Conservation (phyloP, 805 yeast genomes). For the Metschnikowia similis region DNA sequence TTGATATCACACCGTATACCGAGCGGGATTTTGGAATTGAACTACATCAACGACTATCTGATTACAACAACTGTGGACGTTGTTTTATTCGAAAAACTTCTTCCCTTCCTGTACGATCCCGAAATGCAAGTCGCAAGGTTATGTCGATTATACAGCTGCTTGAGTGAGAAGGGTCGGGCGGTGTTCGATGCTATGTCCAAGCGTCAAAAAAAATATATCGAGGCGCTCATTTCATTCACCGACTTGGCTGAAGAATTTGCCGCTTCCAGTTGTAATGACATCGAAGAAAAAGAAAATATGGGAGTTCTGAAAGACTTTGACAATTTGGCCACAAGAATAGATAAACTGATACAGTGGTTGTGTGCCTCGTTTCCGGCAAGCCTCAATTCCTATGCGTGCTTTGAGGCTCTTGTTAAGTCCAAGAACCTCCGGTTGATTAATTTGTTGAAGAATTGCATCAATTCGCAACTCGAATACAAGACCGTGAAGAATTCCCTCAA, state of each 20-base stretch:
- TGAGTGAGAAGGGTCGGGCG: constrained; percentile 55
- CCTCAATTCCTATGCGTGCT: constrained; percentile 43
- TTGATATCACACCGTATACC: constrained; percentile 53
- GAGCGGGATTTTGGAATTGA: constrained; percentile 54
- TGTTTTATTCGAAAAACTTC: constrained; percentile 52
- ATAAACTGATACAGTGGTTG: constrained; percentile 61
- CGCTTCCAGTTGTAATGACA: constrained; percentile 15
- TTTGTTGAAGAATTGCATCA: constrained; percentile 50
- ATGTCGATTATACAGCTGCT: constrained; percentile 41
- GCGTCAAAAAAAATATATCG: constrained; percentile 60
- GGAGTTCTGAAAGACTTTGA: constrained; percentile 2
- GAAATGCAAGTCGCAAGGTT: constrained; percentile 50
- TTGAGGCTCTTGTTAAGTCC: constrained; percentile 49
- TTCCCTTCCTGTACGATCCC: constrained; percentile 49
- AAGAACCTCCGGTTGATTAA: constrained; percentile 58
- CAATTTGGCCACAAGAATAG: constrained; percentile 33
- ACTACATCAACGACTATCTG: constrained; percentile 67
- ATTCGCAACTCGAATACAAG: constrained; percentile 55
- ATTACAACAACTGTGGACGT: constrained; percentile 66
- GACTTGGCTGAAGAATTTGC: constrained; percentile 44
- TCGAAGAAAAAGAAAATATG: constrained; percentile 19
- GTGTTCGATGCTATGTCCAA: constrained; percentile 66
- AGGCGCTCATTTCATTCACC: constrained; percentile 47
- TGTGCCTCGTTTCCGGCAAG: constrained; percentile 52
- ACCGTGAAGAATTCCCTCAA: constrained; percentile 58